Base-by-base conservation (phyloP, 495 filamentous ascomycete species). In the Annulohypoxylon bovei region DNA sequence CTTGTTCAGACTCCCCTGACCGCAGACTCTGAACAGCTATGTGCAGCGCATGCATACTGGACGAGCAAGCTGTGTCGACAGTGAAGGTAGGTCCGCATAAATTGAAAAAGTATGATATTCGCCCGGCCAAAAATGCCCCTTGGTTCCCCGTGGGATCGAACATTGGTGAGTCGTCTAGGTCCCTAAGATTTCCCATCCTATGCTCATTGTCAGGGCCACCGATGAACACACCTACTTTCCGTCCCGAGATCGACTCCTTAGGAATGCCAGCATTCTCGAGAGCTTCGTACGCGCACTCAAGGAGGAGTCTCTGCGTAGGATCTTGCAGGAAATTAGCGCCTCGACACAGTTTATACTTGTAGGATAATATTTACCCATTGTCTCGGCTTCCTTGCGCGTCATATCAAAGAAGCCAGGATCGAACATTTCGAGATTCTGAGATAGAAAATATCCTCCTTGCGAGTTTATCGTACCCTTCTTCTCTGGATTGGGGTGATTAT, bases 1-100 rank as follows among this genome's bases (percentile, higher is more conserved):
- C 81, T 52, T 76, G 70, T 42, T 80, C 76, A 0, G 77, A 81
- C 50, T 85, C 84, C 12, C 83, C 82, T 2, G 82, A 81, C 80
- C 90, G 90, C 14, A 96, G 84, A 1, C 88, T 88, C 65, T 92
- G 93, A 71, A 93, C 93, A 18, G 93, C 93, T n/a, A 93, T 81
- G 65, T 95, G 84, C 9, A 86, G 44, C 1, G 83, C 83, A 58
- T 83, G 78, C 71, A 87, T 71, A 50, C 90, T 93, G 7, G 91
- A 93, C 9, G 93, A 95, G 75, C 93, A 97, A 7, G 93, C 93
- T 1, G 93, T 95, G 76, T 96, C 93, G 27, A 95, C 84, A 42
- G 89, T 93, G 74, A 91, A 89, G 35, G 89, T 76, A 6, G 82
- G 81, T 3, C 88, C 85, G 9, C 81, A 78, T 56, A 86, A 76